phyloP scores from a whole-genome alignment of 2,329 filamentous ascomycete species.

The Xylariaceae sp. region DNA sequence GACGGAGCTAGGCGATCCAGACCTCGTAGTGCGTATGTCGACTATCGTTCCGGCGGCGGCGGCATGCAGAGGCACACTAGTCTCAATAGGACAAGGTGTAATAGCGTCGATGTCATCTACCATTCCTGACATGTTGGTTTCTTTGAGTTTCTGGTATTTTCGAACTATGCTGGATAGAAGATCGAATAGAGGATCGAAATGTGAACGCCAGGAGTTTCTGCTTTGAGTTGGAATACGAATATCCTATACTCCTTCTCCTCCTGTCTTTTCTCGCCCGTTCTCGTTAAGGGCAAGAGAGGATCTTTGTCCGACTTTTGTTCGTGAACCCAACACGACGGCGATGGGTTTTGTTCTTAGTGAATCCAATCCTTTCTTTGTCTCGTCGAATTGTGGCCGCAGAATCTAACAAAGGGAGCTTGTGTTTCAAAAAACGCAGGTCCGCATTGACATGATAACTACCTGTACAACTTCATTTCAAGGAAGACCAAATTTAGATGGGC shows the following conservation, averaged over 20 bases:
- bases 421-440: not conserved
- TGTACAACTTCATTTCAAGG: not conserved
- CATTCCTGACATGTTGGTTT: conserved; percentile 1
- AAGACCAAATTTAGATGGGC: not conserved
- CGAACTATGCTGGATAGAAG: not conserved
- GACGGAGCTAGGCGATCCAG: conserved; percentile 24
- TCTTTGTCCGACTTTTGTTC: no score
- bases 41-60: conserved; percentile 7
- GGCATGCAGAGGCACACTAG: conserved; percentile 4
- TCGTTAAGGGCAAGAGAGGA: no score
- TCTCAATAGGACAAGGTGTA: conserved; percentile 28
- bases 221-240: not conserved
- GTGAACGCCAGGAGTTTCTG: not conserved
- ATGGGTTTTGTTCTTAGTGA: no score
- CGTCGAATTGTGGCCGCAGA: not conserved
- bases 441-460: not conserved
- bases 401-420: not conserved
- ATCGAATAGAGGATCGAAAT: no score
- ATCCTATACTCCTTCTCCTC: not conserved
- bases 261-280: not conserved
- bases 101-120: conserved; percentile 33
- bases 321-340: no score
- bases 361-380: not conserved
- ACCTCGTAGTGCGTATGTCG: conserved; percentile 19
- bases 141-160: not conserved